Base-by-base conservation (phyloP, 2,329 filamentous ascomycete species). In the Chrysoporthe puriensis region DNA sequence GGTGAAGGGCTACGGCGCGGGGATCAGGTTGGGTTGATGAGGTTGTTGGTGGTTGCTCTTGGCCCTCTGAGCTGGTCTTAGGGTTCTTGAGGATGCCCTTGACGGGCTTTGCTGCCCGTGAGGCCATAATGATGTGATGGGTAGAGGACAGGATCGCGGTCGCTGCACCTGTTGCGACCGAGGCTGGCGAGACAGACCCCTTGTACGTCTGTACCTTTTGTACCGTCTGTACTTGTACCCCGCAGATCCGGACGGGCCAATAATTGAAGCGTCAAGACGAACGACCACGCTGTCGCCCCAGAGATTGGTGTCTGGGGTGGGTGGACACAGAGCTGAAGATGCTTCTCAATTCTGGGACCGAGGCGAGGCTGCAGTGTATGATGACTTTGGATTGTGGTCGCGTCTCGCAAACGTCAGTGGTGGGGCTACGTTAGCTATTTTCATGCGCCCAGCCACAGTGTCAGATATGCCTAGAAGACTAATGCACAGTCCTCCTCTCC, bases 1-100 rank as follows among this genome's bases (percentile, higher is more conserved):
- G 94, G 74, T 93, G 88, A 68, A 96, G 81, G 62, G 94, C 95
- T 66, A 93, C 85, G 68, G 90, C 86, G 68, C 82, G 83, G 66
- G 81, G 60, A 59, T 70, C 61, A 13, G 56, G 18, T 84, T 83
- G 52, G 79, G 80, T 65, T 80, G 81, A 46, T 82, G 77, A 60
- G 82, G 77, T 64, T 74, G 69, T 62, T 76, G 77, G 73, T 76
- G 77, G 73, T 66, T 73, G 68, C n/a, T 21, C 50, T 18, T 54
- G 72, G 52, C 62, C 62, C 67, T 16, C 73, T 70, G 83, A 78
- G 62, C 80, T 78, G 43, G 80, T 76, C 66, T 82, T 80, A 36
- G 84, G 81, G 66, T 87, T 89, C 76, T 90, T 91, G 18, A 92
- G 81, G 68, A 89, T 88, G 70, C 87, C 82, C 73, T 87, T 90